Base-by-base conservation (phyloP, 352 stramenopile species). In the Pythium phragmiticola region DNA sequence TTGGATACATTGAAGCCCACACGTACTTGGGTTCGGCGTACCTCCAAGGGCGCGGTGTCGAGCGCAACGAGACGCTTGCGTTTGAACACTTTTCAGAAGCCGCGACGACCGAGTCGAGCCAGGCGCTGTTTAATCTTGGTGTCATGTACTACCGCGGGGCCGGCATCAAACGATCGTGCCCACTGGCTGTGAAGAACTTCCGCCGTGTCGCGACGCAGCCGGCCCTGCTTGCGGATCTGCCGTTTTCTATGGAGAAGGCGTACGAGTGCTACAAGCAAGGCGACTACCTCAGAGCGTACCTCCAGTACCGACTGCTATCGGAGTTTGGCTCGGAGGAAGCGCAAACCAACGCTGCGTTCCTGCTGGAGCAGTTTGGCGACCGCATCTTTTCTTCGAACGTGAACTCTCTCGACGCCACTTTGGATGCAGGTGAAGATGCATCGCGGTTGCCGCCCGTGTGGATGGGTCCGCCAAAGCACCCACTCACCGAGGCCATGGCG, bases 71-170 rank as follows among this genome's bases (percentile, higher is more conserved):
- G 26, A 65, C 73, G 13, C 57, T 68, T 9, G 82, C 80, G 5
- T 89, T 89, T 28, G 67, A 77, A 23, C 81, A 94, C 51, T 92
- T 90, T 47, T 57, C 72, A 37, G 64, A 80, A 16, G 84, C 84
- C n/a, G 74, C 77, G 0, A 68, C 64, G 28, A 73, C 72, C 0
- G 56, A 82, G 53, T 87, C 79, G 7, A 84, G 72, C 34, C 78
- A 87, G 47, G 70, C 81, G 13, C 45, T 88, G 14, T 88, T 90
- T 60, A 89, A 91, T 48, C 58, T 92, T n/a, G 84, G 76, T 3
- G 72, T 90, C 37, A 85, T 94, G 84, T 77, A 92, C 59, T 92
- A 78, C 57, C 72, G 66, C 26, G 84, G 82, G 30, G 65, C 83
- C 19, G 82, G 82, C 3, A 88, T 77, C 5, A 62, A 70, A 12